phyloP scores from a whole-genome alignment of 768 basidiomycete genomes.

The Leucosporidium yakuticum region DNA sequence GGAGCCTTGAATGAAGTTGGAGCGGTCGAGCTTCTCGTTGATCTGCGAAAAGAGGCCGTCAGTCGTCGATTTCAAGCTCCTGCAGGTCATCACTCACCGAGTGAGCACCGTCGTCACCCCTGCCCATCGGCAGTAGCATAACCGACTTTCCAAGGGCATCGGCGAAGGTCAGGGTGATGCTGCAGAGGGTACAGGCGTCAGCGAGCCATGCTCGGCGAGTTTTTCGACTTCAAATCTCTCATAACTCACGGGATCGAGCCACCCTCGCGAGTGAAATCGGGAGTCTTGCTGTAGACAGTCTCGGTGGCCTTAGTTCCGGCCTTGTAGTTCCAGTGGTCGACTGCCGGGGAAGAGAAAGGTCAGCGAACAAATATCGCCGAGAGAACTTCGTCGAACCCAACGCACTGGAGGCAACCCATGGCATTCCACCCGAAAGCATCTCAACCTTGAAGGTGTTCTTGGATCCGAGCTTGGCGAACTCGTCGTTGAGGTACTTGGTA shows the following conservation, averaged over 20 bases:
- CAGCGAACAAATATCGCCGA: constrained; percentile 35
- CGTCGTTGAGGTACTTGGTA: constrained; percentile 59
- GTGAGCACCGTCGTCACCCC: constrained; percentile 93
- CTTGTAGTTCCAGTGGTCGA: constrained; percentile 86
- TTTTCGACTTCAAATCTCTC: neutral
- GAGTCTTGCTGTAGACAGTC: constrained; percentile 62
- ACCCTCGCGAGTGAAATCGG: constrained; percentile 83
- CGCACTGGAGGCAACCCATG: constrained; percentile 57
- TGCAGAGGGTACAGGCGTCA: constrained; percentile 8
- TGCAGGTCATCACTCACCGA: constrained; percentile 47
- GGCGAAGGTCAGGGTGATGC: constrained; percentile 74
- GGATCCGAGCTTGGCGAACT: constrained; percentile 75
- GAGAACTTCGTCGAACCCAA: constrained; percentile 31
- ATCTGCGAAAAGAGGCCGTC: neutral
- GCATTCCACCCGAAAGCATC: constrained; percentile 71
- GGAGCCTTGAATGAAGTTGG: constrained; percentile 58
- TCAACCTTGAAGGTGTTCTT: constrained; percentile 76
- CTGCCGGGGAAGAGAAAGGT: constrained; percentile 48
- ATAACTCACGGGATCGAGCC: constrained; percentile 59
- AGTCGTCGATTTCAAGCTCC: neutral
- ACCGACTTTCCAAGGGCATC: constrained; percentile 67
- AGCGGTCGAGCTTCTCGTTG: constrained; percentile 77
- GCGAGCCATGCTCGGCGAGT: too few species aligned
- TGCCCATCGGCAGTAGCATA: constrained; percentile 76
- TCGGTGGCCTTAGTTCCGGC: constrained; percentile 60